A percentile compares a stretch with the other conserved stretches of the same genome.
Evolutionary conservation across 495 filamentous ascomycete species (phyloP).

Genomic region (Neurospora tetraspora): DNA sequence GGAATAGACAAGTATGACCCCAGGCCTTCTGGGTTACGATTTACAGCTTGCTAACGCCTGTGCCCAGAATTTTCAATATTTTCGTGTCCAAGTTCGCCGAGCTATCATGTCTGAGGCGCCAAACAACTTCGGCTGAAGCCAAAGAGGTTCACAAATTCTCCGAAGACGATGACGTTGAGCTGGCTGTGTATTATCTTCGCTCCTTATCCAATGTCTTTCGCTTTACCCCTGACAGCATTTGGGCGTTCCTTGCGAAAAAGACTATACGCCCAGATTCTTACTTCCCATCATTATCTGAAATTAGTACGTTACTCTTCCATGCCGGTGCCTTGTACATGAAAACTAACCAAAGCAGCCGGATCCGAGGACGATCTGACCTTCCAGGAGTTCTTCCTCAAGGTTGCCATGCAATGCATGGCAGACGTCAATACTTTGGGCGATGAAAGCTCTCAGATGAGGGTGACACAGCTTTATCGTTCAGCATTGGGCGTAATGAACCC

Average conservation of each 20-base stretch:
- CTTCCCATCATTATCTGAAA: conserved; percentile 27
- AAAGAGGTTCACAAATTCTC: conserved; percentile 12
- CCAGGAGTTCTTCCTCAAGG: conserved; percentile 52
- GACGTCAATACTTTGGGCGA: conserved; percentile 31
- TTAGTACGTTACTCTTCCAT: conserved; percentile 26
- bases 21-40: background rate
- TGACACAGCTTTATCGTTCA: conserved; percentile 55
- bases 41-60: background rate
- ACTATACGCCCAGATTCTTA: conserved; percentile 28
- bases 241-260: conserved; percentile 48
- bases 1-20: conserved; percentile 49
- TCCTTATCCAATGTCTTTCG: conserved; percentile 62
- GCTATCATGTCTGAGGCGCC: conserved; percentile 42
- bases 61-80: conserved; percentile 36
- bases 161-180: conserved; percentile 56
- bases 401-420: conserved; percentile 47
- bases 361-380: conserved; percentile 43
- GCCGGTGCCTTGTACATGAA: background rate
- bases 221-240: conserved; percentile 49
- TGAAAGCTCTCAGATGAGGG: conserved; percentile 25
- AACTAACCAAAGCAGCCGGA: conserved; percentile 27
- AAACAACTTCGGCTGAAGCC: conserved; percentile 1
- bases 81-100: conserved; percentile 46
- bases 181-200: conserved; percentile 69
- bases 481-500: conserved; percentile 65